A percentile compares a stretch with the other conserved stretches of the same genome.
These are phyloP conservation scores for Penicillium sp. DNA, from an alignment of 2,329 filamentous ascomycete species.

Conservation along the genomic window DNA sequence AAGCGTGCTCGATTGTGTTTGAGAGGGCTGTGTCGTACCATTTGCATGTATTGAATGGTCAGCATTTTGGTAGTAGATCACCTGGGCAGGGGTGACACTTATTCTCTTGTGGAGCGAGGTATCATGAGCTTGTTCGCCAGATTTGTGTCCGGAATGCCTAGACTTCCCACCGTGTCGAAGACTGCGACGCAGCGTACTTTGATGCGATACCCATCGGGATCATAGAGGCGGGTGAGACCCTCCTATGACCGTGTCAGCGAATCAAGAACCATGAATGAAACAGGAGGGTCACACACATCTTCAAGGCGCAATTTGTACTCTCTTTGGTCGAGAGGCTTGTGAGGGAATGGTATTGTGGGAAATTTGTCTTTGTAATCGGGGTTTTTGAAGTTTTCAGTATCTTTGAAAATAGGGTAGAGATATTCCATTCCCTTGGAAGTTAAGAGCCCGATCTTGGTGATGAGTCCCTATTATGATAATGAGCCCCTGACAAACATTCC, in stretches of 20 bases:
- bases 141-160: constrained; percentile 37
- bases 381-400: constrained; percentile 19
- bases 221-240: constrained; percentile 21
- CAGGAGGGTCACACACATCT: constrained; percentile 10
- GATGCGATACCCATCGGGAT: constrained; percentile 27
- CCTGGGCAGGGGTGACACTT: constrained; percentile 10
- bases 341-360: constrained; percentile 20
- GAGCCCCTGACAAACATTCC: neutral
- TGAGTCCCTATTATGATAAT: constrained; percentile 29
- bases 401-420: constrained; percentile 27
- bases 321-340: constrained; percentile 18
- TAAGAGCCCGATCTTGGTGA: constrained; percentile 38
- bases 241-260: constrained; percentile 12
- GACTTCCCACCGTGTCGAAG: constrained; percentile 40
- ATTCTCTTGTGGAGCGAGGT: constrained; percentile 28
- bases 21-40: constrained; percentile 39
- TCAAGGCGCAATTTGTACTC: constrained; percentile 24
- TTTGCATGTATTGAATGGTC: constrained; percentile 28
- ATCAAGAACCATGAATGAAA: too few relatives aligned
- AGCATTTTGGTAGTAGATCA: neutral
- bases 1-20: constrained; percentile 38
- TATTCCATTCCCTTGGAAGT: constrained; percentile 23
- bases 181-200: constrained; percentile 36
- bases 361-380: constrained; percentile 26
- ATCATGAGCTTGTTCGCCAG: constrained; percentile 19